Base-by-base conservation (phyloP, 495 filamentous ascomycete species). In the Daldinia decipiens region DNA sequence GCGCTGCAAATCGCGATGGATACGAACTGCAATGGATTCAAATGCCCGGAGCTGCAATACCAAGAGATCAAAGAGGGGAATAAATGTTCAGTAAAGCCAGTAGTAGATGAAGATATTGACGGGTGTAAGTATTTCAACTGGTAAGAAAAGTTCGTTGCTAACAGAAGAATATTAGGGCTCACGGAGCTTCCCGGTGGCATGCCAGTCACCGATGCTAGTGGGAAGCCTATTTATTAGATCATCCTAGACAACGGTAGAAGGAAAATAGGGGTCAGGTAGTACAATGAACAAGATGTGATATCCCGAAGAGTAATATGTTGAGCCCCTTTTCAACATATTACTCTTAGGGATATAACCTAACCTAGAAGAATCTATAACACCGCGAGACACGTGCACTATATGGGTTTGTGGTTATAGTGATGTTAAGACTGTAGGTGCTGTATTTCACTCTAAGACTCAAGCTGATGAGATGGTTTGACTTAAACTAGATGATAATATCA, bases 61-160 rank as follows among this genome's bases (percentile, higher is more conserved):
- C 78, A 78, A 56, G 62, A 67, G 4, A 76, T 79, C 26, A 66
- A 59, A 26, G 60, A 62, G 21, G 77, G 77, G 15, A 79, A 79
- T 36, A 68, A 74, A n/a, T 79, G 78, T 40, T 71, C 67, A 27
- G 68, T 72, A 66, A 65, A 60, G 40, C 55, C 54, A 29, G 57
- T 66, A 0, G 65, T 78, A 1, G 72, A 78, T 29, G 78, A 79
- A 54, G 69, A 77, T 27, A 26, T 78, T 40, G 71, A 76, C 53
- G 73, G 74, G 19, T 79, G 78, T 79, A 65, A 74, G 78, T 72
- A 45, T 34, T 52, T 29, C 9, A 31, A 11, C 7, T 59, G 17
- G 19, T 34, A 24, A n/a, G 21, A 15, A 15, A 9, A 15, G 32
- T 65, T 40, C 8, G 0, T 2, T 51, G 36, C 53, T 68, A 45